Evolutionary conservation across 2,329 filamentous ascomycete genomes (phyloP), one percentile per base, ranked within the genome.

Genomic region (Sporothrix inflata): DNA sequence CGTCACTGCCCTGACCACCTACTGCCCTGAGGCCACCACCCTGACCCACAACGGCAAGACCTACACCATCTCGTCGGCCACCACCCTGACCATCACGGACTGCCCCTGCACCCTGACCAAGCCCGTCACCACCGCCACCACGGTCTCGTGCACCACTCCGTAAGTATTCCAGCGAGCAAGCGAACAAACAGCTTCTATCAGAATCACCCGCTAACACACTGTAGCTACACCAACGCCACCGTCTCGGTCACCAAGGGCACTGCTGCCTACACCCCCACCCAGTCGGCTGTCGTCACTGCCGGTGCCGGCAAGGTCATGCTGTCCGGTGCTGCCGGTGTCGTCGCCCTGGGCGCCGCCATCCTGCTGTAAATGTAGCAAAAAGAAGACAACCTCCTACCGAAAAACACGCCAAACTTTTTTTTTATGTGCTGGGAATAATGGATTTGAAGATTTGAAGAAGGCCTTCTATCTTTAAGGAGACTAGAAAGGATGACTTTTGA

Each of bases 21-120:
- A 86, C 88, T 94, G 92, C 89, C 90, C 91, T 27, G 84, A 79
- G 76, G 81, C 91, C 76, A 93, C 91, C 77, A 81, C 84, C 77
- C 82, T 93, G 82, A 87, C 86, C 78, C 85, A 91, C 83, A 87
- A 86, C 80, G 84, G 82, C 82, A 84, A 86, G 81, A 92, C 90
- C 83, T 92, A 91, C 86, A 91, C 87, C 77, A 84, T 93, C 82
- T 89, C 89, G 76, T 84, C 86, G 87, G 82, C 90, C 80, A 90
- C 89, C 80, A 90, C 89, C 80, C 80, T 89, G 75, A 88, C 85
- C 77, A 84, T 90, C 71, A 88, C 88, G 78, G 85, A 91, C 86
- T 91, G 90, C 87, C 88, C 90, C 53, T 76, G 89, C 89, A 92
- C 88, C 79, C 79, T 89, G 82, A 86, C 84, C 83, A 87, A 85